Base-by-base conservation (phyloP, 345 rosid species). In the Rhodamnia argentea region DNA sequence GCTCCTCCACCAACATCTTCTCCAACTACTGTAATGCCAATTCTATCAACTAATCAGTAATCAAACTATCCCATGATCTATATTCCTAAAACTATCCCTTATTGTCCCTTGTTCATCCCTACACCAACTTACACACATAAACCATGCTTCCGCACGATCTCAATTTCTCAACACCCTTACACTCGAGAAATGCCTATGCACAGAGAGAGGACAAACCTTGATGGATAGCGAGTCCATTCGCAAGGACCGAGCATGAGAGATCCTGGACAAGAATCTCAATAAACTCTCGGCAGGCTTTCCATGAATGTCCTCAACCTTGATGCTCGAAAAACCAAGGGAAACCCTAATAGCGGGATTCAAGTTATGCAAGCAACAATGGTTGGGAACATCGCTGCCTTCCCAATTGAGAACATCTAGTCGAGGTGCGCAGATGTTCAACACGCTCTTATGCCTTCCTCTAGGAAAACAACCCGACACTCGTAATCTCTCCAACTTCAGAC, bases 381-480 rank as follows among this genome's bases (percentile, higher is more conserved):
- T 83, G 0, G 92, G 91, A 52, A 92, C 82, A 11, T 92, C 88
- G 78, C 95, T 94, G 82, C 83, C 88, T 58, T 92, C 92, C 98
- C 99, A 96, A 0, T 82, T 27, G 22, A 96, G 70, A 55, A 32
- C 53, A 42, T 85, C 87, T 13, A 95, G 92, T 40, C 88, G 87
- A 4, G 94, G 92, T 3, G 94, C 94, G 60, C 89, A 85, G n/a
- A 96, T 87, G 88, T 90, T 92, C 83, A 93, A 90, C 92, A 91
- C 87, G 86, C 91, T 93, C 82, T 84, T 85, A 51, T 90, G 92
- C 37, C 85, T 86, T 47, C 90, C 86, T 5, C 89, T 89, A 64
- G 92, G 93, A 82, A 95, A 93, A 88, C 98, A 95, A 74, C 90
- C 90, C 3, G 88, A 89, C 18, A 96, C 94, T 85, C 90, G 70